Base-by-base conservation (phyloP, 2,329 filamentous ascomycete species). In the Pseudocercospora fuligena region DNA sequence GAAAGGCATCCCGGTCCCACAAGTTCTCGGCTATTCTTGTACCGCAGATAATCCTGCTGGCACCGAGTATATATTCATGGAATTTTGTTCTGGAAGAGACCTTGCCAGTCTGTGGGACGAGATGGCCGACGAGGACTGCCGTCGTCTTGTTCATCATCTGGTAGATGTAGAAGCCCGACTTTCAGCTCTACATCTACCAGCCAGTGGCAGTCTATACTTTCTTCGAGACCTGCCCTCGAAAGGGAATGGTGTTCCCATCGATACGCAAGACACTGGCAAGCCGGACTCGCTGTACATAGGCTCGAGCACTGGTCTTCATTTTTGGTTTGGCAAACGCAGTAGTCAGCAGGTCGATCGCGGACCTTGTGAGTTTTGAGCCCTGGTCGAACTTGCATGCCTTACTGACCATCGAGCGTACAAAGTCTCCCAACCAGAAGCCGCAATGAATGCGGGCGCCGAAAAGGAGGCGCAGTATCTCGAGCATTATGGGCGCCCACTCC, bases 151-250 rank as follows among this genome's bases (percentile, higher is more conserved):
- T 29, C 66, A 33, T 12, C 72, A 70, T 61, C 66, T 79, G 3
- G 76, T 78, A 1, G 69, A 77, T 47, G 51, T 78, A 21, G 77
- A 80, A 61, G 62, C 64, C 31, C 67, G 63, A 59, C 60, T 79
- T 3, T 75, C 75, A 46, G 56, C 63, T 40, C 67, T 79, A 46
- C 23, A 12, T 21, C 69, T 79, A 56, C 73, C 72, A n/a, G 77
- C 77, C 31, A 77, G 72, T 53, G 76, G 77, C 23, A 78, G 77
- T 65, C 43, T 80, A 8, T 80, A 77, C 60, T 73, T 75, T 76
- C 65, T 78, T 73, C 57, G 70, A 65, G 74, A 77, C 49, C 40
- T 77, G 21, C 49, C 67, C 40, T n/a, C 47, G 31, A 63, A 43
- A 8, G 58, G 47, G 25, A 67, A 16, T 21, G 73, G 67, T 25